These are phyloP conservation scores for Gossypium schwendimanii DNA, from an alignment of 441 rosid species.

Conservation along the genomic window DNA sequence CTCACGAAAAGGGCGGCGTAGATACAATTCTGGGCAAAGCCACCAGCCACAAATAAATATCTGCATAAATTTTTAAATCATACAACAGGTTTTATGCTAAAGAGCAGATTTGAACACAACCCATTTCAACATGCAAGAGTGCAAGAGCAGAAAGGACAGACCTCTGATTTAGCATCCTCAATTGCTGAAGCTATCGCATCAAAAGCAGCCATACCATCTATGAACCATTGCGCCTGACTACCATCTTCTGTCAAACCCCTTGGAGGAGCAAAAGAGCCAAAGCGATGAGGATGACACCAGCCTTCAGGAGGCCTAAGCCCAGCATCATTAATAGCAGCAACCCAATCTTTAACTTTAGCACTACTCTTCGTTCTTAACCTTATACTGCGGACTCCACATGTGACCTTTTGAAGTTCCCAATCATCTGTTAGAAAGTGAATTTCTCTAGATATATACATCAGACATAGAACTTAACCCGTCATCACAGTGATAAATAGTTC, in stretches of 20 bases:
- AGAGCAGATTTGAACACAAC: neutral
- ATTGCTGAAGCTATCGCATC: conserved; percentile 83
- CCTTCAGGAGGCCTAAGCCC: conserved; percentile 98
- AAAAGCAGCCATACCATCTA: conserved; percentile 94
- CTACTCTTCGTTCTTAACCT: conserved; percentile 63
- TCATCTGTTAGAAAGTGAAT: conserved; percentile 35
- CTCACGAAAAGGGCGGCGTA: conserved; percentile 73
- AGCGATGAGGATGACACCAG: conserved; percentile 99
- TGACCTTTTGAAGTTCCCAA: conserved; percentile 59
- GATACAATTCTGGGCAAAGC: conserved; percentile 97
- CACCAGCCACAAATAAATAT: conserved; percentile 99
- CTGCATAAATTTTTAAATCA: conserved; percentile 43
- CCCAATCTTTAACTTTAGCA: conserved; percentile 95
- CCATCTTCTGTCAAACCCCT: conserved; percentile 98
- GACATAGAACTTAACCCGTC: conserved; percentile 9
- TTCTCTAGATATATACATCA: conserved; percentile 24
- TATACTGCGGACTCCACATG: conserved; percentile 86
- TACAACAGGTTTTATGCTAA: conserved; percentile 13
- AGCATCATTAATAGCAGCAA: conserved; percentile 89
- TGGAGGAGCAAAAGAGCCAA: conserved; percentile 96
- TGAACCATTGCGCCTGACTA: conserved; percentile 95
- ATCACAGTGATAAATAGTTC: neutral
- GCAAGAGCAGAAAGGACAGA: conserved; percentile 27
- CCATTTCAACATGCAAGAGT: neutral
- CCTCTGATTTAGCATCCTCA: conserved; percentile 97